Conservation (phyloP, 2,329 filamentous ascomycete genomes). For the Aspergillus ruber region DNA sequence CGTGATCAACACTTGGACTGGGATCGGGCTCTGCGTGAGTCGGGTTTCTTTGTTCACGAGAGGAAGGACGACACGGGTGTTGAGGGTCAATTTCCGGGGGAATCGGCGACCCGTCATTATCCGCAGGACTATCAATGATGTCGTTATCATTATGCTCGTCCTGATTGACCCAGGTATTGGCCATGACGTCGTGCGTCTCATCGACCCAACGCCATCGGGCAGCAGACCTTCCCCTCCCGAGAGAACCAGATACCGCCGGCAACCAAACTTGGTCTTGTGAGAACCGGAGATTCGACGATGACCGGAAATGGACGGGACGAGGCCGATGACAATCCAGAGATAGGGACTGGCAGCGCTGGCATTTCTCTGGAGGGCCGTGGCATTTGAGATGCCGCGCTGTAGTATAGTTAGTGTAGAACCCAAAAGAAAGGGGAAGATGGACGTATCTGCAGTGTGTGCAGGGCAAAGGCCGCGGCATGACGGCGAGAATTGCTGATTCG, state of each 20-base stretch:
- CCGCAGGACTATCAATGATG: no score
- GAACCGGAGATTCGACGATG: background rate
- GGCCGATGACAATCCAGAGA: background rate
- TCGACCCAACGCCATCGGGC: conserved; percentile 3
- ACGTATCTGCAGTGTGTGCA: background rate
- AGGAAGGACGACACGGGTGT: no score
- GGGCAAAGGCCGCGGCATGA: background rate
- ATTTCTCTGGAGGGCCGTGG: background rate
- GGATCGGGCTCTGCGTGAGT: background rate
- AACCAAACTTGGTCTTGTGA: no score
- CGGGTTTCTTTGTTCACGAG: no score
- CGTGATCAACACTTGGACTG: background rate
- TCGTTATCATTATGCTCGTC: background rate
- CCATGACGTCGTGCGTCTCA: conserved; percentile 15
- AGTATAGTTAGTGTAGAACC: background rate
- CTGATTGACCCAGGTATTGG: conserved; percentile 15
- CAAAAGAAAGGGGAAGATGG: background rate
- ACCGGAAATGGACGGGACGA: background rate
- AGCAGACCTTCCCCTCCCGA: background rate
- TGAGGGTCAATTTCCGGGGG: background rate
- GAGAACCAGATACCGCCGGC: no score
- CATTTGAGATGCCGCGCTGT: conserved; percentile 1
- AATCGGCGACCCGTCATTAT: no score
- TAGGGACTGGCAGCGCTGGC: background rate
- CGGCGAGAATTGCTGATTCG: background rate